Evolutionary conservation across 345 rosid genomes (phyloP), one percentile per base, ranked within the genome.

Genomic region (Lumnitzera racemosa): DNA sequence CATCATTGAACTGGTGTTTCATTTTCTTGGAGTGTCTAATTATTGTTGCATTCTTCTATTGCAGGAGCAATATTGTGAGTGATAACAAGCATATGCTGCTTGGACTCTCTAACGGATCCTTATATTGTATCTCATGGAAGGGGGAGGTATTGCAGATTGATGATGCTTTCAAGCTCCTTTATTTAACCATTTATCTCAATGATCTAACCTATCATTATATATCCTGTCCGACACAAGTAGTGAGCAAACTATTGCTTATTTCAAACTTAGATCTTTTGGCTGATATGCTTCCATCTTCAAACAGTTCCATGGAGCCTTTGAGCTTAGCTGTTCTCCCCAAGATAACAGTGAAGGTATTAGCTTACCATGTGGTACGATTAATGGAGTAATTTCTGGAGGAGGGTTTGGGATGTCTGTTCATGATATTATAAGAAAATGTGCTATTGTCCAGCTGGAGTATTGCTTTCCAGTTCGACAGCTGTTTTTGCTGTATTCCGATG

Each of bases 101-200:
- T 72, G 98, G 98, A 63, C 96, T 92, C 66, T 87, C 96, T 46
- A 74, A 82, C 72, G 98, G 98, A 67, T 83, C 80, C 68, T 71
- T 92, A 49, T 87, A 82, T 69, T 78, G 84, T 61, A 80, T 89
- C 60, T 92, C 98, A 24, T 92, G 98, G 98, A 92, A 89, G 70
- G 98, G 96, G 58, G 96, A 92, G 98, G 98, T 92, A 87, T 73
- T 67, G 25, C 43, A 56, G 55, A 49, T 63, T 49, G 56, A 20
- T 53, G 29, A 23, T 53, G 29, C 24, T 13, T 11, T 53, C 24
- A 23, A 53, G 15, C 17, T 11, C 29, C 24, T 11, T 23, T 53
- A 36, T 53, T 53, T 24, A 53, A 5, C 11, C 23, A 53, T 53
- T n/a, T 20, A 53, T 29, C 12, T 20, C 13, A 23, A 20, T 29